Evolutionary conservation across 306 rosid genomes (phyloP).

Genomic region (Glycine latifolia): DNA sequence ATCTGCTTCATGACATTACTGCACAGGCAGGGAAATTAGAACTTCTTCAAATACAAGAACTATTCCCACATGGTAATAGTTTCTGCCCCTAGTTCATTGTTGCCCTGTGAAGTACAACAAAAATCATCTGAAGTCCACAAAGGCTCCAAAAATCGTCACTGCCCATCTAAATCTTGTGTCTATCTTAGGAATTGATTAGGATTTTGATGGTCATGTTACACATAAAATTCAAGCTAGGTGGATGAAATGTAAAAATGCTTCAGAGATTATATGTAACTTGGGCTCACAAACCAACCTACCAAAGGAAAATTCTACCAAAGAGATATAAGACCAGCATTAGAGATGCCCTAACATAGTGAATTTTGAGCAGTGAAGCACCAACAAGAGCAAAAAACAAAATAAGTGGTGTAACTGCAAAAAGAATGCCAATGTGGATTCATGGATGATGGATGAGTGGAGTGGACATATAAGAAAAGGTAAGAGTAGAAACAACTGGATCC

Average conservation of each 20-base stretch:
- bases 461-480: conserved; percentile 24
- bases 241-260: conserved; percentile 28
- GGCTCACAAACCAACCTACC: conserved; percentile 3
- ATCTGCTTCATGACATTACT: conserved; percentile 13
- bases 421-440: not conserved
- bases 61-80: not conserved
- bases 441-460: not conserved
- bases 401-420: not conserved
- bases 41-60: conserved; percentile 27
- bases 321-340: conserved; percentile 20
- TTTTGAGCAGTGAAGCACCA: not conserved
- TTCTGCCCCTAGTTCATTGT: conserved; percentile 31
- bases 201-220: conserved; percentile 28
- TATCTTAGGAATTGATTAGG: conserved; percentile 25
- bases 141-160: conserved; percentile 27
- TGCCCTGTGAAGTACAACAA: conserved; percentile 21
- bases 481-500: conserved; percentile 13
- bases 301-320: conserved; percentile 20
- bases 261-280: not conserved
- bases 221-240: conserved; percentile 20
- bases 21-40: conserved; percentile 19
- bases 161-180: conserved; percentile 22
- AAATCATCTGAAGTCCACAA: conserved; percentile 29
- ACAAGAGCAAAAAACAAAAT: not conserved
- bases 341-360: not conserved